Conservation (phyloP, 306 rosid genomes). For the Purshia tridentata region DNA sequence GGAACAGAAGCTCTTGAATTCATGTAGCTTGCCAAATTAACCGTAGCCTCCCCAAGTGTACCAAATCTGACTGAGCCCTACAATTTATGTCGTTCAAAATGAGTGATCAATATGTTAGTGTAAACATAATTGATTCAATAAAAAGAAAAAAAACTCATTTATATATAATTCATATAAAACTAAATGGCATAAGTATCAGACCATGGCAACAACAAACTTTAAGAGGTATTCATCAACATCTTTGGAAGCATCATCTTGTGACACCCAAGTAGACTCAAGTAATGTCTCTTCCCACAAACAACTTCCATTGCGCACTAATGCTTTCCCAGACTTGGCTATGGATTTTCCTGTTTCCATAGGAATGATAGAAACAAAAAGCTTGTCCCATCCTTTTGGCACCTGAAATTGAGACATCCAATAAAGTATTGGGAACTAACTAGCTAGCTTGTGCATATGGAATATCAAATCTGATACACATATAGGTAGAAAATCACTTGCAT, state of each 20-base stretch:
- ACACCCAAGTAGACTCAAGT: constrained; percentile 43
- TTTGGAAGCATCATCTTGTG: constrained; percentile 36
- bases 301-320: constrained; percentile 46
- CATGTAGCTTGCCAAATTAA: constrained; percentile 43
- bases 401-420: background rate
- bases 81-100: background rate
- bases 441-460: too few relatives aligned
- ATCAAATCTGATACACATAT: too few relatives aligned
- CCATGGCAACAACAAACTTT: constrained; percentile 60
- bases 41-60: constrained; percentile 56
- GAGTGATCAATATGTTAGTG: background rate
- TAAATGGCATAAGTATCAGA: constrained; percentile 5
- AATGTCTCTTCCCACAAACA: constrained; percentile 61
- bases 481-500: too few relatives aligned
- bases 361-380: constrained; percentile 50
- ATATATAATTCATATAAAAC: background rate
- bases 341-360: constrained; percentile 51
- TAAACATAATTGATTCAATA: too few relatives aligned
- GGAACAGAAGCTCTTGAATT: constrained; percentile 46
- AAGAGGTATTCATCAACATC: constrained; percentile 42
- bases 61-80: constrained; percentile 60
- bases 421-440: background rate
- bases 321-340: constrained; percentile 43
- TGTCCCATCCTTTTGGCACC: constrained; percentile 78
- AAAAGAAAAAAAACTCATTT: too few relatives aligned